Base-by-base conservation (phyloP, 768 basidiomycete genomes). In the Mycena metata region DNA sequence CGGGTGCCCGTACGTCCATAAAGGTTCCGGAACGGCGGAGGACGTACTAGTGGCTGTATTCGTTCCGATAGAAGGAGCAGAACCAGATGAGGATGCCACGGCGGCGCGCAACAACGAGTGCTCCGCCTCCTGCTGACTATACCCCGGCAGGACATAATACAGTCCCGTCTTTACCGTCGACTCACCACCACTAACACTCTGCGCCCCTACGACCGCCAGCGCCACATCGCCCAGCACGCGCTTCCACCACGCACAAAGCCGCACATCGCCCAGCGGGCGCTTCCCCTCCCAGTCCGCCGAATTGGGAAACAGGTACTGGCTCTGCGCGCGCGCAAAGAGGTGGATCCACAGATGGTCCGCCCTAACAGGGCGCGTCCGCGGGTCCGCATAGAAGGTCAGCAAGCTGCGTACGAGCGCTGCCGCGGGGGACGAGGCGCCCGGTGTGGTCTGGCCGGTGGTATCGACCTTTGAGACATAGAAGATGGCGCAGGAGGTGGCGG, bases 401-500 rank as follows among this genome's bases (percentile, higher is more conserved):
- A 98, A 84, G 0, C 91, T 82, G 21, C 84, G 83, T 49, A 95
- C 89, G 60, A 98, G 87, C 15, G 85, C 76, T 5, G 86, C 80
- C 2, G 96, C 95, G 4, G 93, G 93, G 45, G 91, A 87, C 0
- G 90, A 92, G 5, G 78, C 69, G 30, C 39, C 39, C 11, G 39
- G 39, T 10, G 74, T 76, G 11, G 83, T 86, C 76, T 96, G 90
- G 0, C 96, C 96, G 0, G 96, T 95, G 13, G 96, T 90, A 78
- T 99, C 98, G 60, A 98, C 90, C 81, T 99, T 99, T 55, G 94
- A 94, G 58, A 99, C 84, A 78, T 99, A 98, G 36, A 99, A 79
- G 39, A 98, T 86, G 4, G 89, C 89, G 62, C 87, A 87, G 2
- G 84, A 83, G 2, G 93, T 91, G 5, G 87, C 71, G 3, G 94